Conservation (phyloP, 768 basidiomycete species). For the Tulasnella calospora region DNA sequence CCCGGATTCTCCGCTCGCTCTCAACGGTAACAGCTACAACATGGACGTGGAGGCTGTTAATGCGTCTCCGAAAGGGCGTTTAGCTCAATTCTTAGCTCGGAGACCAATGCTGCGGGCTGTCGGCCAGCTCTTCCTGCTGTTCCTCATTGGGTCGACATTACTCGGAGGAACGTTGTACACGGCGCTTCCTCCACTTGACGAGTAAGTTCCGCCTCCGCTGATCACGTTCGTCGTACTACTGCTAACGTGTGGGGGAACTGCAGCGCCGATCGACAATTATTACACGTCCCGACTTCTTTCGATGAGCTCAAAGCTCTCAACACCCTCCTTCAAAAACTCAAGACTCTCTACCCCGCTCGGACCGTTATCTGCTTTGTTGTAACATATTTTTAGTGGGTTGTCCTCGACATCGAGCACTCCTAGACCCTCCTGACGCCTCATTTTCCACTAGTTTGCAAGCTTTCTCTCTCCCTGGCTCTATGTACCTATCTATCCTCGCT, state of each 20-base stretch:
- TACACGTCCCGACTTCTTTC: conserved; percentile 86
- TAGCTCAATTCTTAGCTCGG: neutral
- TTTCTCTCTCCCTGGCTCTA: conserved; percentile 92
- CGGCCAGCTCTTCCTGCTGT: conserved; percentile 75
- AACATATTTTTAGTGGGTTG: conserved; percentile 84
- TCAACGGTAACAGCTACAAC: neutral
- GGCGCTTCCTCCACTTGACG: conserved; percentile 70
- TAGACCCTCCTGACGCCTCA: neutral
- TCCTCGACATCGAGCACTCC: neutral
- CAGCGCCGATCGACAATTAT: conserved; percentile 66
- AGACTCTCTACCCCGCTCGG: conserved; percentile 77
- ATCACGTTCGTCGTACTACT: neutral
- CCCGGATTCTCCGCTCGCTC: neutral
- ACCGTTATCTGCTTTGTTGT: conserved; percentile 82
- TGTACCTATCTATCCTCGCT: conserved; percentile 95
- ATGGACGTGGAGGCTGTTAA: neutral
- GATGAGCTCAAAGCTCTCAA: conserved; percentile 84
- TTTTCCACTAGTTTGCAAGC: conserved; percentile 69
- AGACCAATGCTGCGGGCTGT: conserved; percentile 65
- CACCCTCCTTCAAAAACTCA: conserved; percentile 81
- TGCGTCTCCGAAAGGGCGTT: neutral
- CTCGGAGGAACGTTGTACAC: conserved; percentile 77
- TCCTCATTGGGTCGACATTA: conserved; percentile 59
- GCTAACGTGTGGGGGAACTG: neutral
- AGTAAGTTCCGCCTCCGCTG: conserved; percentile 46